Conservation (phyloP, 2,329 filamentous ascomycete genomes). For the Colletotrichum acutatum region DNA sequence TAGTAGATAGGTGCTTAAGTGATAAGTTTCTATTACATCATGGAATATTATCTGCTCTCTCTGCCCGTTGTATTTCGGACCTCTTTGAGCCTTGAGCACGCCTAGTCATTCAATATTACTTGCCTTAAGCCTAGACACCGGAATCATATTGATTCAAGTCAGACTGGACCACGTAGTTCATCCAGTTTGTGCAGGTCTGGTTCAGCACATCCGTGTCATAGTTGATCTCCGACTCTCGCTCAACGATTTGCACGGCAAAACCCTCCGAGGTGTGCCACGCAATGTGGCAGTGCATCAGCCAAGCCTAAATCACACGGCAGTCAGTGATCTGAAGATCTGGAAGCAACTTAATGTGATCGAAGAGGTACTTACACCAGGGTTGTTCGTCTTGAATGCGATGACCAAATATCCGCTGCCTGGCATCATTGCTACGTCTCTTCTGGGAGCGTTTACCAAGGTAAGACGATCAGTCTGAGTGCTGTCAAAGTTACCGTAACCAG, state of each 20-base stretch:
- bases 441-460: slow-evolving; percentile 55
- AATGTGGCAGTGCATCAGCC: slow-evolving; percentile 63
- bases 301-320: slow-evolving; percentile 39
- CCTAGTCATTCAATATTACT: too few species aligned
- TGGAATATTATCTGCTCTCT: too few species aligned
- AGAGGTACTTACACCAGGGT: slow-evolving; percentile 50
- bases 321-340: too few species aligned
- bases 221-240: slow-evolving; percentile 36
- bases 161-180: too few species aligned
- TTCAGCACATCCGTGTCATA: slow-evolving; percentile 19
- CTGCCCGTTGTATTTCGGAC: too few species aligned
- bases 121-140: too few species aligned
- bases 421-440: slow-evolving; percentile 63
- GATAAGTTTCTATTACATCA: too few species aligned
- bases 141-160: too few species aligned
- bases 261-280: slow-evolving; percentile 52
- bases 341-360: too few species aligned
- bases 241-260: slow-evolving; percentile 40
- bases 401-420: slow-evolving; percentile 56
- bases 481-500: slow-evolving; percentile 34
- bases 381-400: slow-evolving; percentile 60
- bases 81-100: too few species aligned
- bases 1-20: too few species aligned
- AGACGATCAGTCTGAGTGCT: slow-evolving; percentile 16
- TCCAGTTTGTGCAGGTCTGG: too few species aligned